Base-by-base conservation (phyloP, 495 filamentous ascomycete species). In the Penicillium egyptiacum region DNA sequence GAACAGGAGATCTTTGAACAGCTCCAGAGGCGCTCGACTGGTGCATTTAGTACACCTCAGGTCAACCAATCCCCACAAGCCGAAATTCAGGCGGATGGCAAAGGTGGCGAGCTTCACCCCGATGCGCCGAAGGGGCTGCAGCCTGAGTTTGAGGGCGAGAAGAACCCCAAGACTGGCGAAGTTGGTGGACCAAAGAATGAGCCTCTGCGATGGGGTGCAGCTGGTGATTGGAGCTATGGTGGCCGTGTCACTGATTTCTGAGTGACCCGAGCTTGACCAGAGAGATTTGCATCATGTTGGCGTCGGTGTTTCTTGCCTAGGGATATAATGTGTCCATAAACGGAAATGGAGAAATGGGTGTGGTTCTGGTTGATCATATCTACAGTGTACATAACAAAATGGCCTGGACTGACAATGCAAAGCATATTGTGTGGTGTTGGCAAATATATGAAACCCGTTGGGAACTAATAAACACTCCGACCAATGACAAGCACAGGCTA, bases 151-250 rank as follows among this genome's bases (percentile, higher is more conserved):
- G 89, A 95, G 63, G 94, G 94, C 39, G 91, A 98, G 39, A 80
- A 78, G 56, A 97, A 98, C 67, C 94, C 94, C 2, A 88, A 88
- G 77, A 98, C 94, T 3, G 95, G 95, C n/a, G 94, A 98, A 76
- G 81, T 96, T 42, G 94, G 92, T 6, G 94, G 94, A 14, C 94
- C 94, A 17, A 98, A 98, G 83, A 98, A 97, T 71, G 94, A 98
- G 74, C 94, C 94, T 42, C 61, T 98, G 63, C 79, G 92, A 52
- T 96, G 92, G 92, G 91, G 92, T 0, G 69, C 76, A 25, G 70
- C 62, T 3, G 88, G 90, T 1, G 94, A 98, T 75, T 98, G 92
- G 86, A 97, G 91, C 65, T 98, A 88, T 72, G 96, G 96, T 75
- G 94, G 94, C 37, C 78, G 94, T 53, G 93, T 94, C 23, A 98